These are phyloP conservation scores for Hortaea sp. DNA, from an alignment of 2,329 filamentous ascomycete genomes.

Conservation along the genomic window DNA sequence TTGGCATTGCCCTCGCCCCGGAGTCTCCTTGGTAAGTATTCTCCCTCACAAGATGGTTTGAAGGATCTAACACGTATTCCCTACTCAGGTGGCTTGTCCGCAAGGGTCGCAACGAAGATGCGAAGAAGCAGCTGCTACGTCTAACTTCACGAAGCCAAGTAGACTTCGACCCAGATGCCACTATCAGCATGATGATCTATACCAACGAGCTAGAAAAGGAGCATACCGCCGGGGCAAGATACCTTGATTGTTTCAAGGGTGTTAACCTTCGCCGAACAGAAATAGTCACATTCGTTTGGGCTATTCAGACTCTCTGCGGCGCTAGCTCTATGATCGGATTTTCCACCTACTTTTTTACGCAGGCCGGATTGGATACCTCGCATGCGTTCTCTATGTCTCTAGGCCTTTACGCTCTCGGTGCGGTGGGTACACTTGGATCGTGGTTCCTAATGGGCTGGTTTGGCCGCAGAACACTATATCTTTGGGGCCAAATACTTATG, in stretches of 20 bases:
- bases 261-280: constrained; percentile 39
- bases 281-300: constrained; percentile 29
- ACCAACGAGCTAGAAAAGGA: constrained; percentile 45
- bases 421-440: constrained; percentile 16
- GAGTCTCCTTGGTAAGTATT: constrained; percentile 18
- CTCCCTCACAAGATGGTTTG: no score
- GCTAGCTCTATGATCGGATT: constrained; percentile 25
- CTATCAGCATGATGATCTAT: constrained; percentile 29
- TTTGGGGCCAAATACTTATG: constrained; percentile 19
- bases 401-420: constrained; percentile 18
- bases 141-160: constrained; percentile 13
- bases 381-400: constrained; percentile 30
- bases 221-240: constrained; percentile 36
- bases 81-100: constrained; percentile 14
- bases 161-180: constrained; percentile 19
- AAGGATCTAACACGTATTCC: no score
- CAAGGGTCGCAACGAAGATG: constrained; percentile 14
- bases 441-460: constrained; percentile 27
- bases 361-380: constrained; percentile 27
- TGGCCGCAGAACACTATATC: constrained; percentile 32
- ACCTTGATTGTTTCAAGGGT: constrained; percentile 44
- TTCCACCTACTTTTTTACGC: constrained; percentile 29
- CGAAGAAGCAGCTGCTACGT: constrained; percentile 12
- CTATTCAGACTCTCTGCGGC: constrained; percentile 25
- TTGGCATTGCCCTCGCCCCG: constrained; percentile 19